Conservation (phyloP, 2,329 filamentous ascomycete species). For the Colletotrichum cuscutae region DNA sequence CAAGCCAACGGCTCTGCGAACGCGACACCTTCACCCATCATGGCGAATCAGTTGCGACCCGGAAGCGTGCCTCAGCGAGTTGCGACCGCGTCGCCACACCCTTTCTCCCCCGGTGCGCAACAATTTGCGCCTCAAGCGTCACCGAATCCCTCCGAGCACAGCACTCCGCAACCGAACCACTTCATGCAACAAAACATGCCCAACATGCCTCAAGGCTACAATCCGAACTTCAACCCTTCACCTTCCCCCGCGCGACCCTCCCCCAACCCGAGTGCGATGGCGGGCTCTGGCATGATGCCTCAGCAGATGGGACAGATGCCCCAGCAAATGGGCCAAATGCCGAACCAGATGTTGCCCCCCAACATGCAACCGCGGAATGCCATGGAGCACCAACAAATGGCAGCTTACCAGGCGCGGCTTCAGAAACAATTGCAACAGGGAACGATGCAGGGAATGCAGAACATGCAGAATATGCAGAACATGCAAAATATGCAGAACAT, state of each 20-base stretch:
- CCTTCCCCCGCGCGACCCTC: constrained; percentile 67
- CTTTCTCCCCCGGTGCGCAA: constrained; percentile 82
- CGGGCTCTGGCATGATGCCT: constrained; percentile 61
- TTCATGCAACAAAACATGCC: constrained; percentile 73
- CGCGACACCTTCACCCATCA: constrained; percentile 91
- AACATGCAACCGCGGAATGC: constrained; percentile 60
- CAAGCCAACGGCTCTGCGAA: constrained; percentile 83
- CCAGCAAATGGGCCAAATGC: constrained; percentile 47
- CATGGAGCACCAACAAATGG: constrained; percentile 79
- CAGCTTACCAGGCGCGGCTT: constrained; percentile 84
- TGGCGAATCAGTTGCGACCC: constrained; percentile 81
- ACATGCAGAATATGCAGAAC: constrained; percentile 50
- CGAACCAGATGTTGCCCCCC: constrained; percentile 45
- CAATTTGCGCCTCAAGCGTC: constrained; percentile 80
- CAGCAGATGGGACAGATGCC: constrained; percentile 60
- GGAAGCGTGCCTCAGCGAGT: constrained; percentile 82
- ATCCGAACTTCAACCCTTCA: constrained; percentile 67
- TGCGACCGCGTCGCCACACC: constrained; percentile 91
- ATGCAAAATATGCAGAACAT: constrained; percentile 58
- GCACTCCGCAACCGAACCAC: constrained; percentile 79
- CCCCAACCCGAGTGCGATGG: constrained; percentile 63
- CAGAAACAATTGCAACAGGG: constrained; percentile 79
- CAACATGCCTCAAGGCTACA: constrained; percentile 67
- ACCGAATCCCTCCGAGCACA: constrained; percentile 80
- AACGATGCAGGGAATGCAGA: constrained; percentile 56